These are phyloP conservation scores for Gyromitra esculenta DNA, from an alignment of 2,329 filamentous ascomycete species.

Conservation along the genomic window DNA sequence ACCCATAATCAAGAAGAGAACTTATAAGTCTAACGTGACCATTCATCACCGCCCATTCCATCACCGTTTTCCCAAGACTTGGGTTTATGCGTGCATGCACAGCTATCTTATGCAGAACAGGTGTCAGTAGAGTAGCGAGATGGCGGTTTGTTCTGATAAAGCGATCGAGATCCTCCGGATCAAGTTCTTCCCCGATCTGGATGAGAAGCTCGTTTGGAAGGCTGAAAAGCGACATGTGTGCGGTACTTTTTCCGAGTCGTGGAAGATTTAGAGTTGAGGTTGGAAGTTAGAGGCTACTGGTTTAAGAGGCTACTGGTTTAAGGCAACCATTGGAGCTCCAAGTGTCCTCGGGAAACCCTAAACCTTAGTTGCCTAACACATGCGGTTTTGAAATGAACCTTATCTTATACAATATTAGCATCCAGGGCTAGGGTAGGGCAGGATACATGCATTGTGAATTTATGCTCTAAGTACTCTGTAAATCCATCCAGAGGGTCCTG, in stretches of 20 bases:
- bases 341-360: too few species aligned
- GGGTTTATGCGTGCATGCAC: background rate
- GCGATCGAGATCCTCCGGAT: slow-evolving; percentile 13
- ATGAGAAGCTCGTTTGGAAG: slow-evolving; percentile 44
- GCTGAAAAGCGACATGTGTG: slow-evolving; percentile 25
- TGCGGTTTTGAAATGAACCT: too few species aligned
- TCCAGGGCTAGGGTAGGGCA: too few species aligned
- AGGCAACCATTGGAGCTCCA: background rate
- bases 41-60: slow-evolving; percentile 18
- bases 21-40: background rate
- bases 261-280: slow-evolving; percentile 7
- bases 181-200: slow-evolving; percentile 20
- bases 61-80: background rate
- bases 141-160: slow-evolving; percentile 33
- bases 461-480: too few species aligned
- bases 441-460: too few species aligned
- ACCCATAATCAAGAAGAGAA: slow-evolving; percentile 18
- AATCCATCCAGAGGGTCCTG: background rate
- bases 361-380: too few species aligned
- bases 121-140: slow-evolving; percentile 27
- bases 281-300: background rate
- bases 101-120: slow-evolving; percentile 32
- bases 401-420: too few species aligned
- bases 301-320: background rate
- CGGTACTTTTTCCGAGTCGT: background rate